phyloP scores from a whole-genome alignment of 23 red algal species.

The Gracilaria caudata region DNA sequence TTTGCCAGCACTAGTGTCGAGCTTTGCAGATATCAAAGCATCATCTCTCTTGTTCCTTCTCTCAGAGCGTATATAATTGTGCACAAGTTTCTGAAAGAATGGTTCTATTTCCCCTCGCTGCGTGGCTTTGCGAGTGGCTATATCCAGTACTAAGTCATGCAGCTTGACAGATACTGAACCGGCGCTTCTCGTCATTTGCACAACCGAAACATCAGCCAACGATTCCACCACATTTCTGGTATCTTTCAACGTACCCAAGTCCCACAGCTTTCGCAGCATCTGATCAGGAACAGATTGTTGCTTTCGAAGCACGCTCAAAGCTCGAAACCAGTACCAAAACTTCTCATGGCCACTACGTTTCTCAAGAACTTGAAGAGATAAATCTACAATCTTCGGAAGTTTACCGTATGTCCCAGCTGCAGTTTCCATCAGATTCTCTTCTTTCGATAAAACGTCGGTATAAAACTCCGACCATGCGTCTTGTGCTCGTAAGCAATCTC shows the following conservation, averaged over 20 bases:
- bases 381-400: neutral
- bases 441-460: neutral
- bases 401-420: neutral
- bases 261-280: slow-evolving; percentile 27
- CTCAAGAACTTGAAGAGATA: slow-evolving; percentile 11
- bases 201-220: neutral
- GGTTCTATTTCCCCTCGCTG: neutral
- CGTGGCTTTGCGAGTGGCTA: neutral
- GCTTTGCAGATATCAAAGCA: neutral
- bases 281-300: slow-evolving; percentile 2
- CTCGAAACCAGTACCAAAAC: slow-evolving; percentile 1
- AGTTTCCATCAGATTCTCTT: neutral
- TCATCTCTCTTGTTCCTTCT: neutral
- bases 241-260: neutral
- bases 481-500: neutral
- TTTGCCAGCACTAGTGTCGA: too few relatives aligned
- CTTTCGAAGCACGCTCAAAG: slow-evolving; percentile 1
- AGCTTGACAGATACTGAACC: neutral
- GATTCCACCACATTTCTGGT: neutral
- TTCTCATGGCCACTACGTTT: neutral
- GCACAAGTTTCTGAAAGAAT: neutral
- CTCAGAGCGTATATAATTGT: neutral
- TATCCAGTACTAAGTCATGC: neutral
- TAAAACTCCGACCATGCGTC: slow-evolving; percentile 9
- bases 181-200: neutral